Evolutionary conservation across 345 rosid species (phyloP), one percentile per base, ranked within the genome.

Genomic region (Syzygium jambos): DNA sequence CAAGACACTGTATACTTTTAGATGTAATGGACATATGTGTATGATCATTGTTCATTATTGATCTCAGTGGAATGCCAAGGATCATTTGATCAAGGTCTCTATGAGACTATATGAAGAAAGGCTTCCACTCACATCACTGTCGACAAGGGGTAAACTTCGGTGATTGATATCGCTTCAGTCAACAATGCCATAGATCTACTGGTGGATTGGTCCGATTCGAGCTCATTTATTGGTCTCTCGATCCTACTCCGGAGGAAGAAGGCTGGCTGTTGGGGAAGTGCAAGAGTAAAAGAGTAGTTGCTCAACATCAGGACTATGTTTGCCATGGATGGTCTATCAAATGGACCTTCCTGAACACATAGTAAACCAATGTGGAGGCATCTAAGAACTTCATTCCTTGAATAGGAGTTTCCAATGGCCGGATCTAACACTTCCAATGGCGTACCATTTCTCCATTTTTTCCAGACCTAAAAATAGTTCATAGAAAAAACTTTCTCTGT

Each of bases 341-440:
- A 9, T 51, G 14, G 52, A 51, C 13, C 52, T 9, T 51, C 52
- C 52, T 51, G 52, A 51, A 51, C 52, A 51, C 91, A 90, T 29
- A 90, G 29, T 49, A 92, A 85, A 5, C 88, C 91, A 49, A 92
- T n/a, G 9, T 91, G 87, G 61, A 92, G 91, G 89, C 92, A 92
- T 57, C 78, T 89, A 51, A 51, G 52, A 51, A 51, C 52, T 51
- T 51, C 52, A 51, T 51, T 12, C 52, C 52, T 51, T 51, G 52
- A 4, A 51, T 51, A 51, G 4, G 52, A 51, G 3, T 51, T 12
- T 51, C 14, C 52, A 51, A 51, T 51, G 52, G 52, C 52, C 11
- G 52, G 52, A 51, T 51, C 52, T 51, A 51, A 51, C 14, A 51
- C 52, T 51, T 51, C 52, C 52, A 51, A 51, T 51, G 52, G 52